These are phyloP conservation scores for Phallus indusiatus DNA, from an alignment of 768 basidiomycete genomes.

Conservation along the genomic window DNA sequence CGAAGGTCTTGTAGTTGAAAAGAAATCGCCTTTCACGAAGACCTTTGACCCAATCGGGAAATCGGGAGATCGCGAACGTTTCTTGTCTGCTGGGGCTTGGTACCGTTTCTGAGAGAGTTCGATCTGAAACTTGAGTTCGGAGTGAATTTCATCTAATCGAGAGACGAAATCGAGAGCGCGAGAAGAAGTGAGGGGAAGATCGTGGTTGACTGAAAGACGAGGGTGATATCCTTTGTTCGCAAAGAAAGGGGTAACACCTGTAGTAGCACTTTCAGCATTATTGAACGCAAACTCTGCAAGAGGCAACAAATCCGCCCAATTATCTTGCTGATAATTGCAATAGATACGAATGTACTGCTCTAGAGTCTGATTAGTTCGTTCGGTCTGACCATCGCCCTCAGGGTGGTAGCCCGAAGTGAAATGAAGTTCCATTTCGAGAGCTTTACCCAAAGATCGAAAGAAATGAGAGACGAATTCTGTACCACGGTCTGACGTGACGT, in stretches of 20 bases:
- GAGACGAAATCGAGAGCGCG: not conserved
- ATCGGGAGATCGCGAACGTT: not conserved
- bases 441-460: not conserved
- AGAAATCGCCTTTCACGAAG: not conserved
- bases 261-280: conserved; percentile 21
- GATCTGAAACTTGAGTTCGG: not conserved
- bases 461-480: not conserved
- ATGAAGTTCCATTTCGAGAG: not conserved
- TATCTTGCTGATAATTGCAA: conserved; percentile 22
- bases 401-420: not conserved
- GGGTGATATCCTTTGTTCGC: conserved; percentile 19
- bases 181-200: not conserved
- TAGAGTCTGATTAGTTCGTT: conserved; percentile 30
- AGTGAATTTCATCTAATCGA: not conserved
- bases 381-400: conserved; percentile 25
- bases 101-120: not conserved
- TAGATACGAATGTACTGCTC: conserved; percentile 31
- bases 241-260: conserved; percentile 24
- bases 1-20: not conserved
- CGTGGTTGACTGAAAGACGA: conserved; percentile 2
- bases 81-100: no score
- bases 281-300: conserved; percentile 28
- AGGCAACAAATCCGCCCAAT: conserved; percentile 26
- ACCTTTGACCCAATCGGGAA: not conserved
- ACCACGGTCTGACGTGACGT: not conserved